These are phyloP conservation scores for Chenopodium quinoa DNA, from an alignment of 148 eudicot species.

Conservation along the genomic window DNA sequence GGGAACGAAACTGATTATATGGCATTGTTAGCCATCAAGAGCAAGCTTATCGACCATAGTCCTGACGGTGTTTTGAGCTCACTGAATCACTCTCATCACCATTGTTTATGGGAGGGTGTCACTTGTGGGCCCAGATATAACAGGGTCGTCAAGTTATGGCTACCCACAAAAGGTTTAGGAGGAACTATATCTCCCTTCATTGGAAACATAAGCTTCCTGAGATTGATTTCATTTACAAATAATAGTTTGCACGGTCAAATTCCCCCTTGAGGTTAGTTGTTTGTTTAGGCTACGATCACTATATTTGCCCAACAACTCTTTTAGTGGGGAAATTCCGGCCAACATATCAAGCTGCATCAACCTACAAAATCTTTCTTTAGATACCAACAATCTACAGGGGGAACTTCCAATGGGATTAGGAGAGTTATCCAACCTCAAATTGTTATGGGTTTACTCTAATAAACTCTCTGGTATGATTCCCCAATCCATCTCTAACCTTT, in stretches of 20 bases:
- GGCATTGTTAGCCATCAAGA: slow-evolving; percentile 44
- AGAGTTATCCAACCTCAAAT: slow-evolving; percentile 15
- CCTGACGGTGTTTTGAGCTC: slow-evolving; percentile 16
- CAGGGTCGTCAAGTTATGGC: slow-evolving; percentile 29
- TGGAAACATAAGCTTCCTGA: slow-evolving; percentile 45
- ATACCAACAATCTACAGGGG: slow-evolving; percentile 28
- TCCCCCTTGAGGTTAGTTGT: too few relatives aligned
- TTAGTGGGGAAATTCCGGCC: slow-evolving; percentile 34
- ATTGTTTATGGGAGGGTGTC: slow-evolving; percentile 48
- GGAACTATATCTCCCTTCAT: slow-evolving; percentile 42
- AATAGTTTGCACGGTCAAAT: slow-evolving; percentile 16
- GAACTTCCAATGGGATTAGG: slow-evolving; percentile 32
- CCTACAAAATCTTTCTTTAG: slow-evolving; percentile 12
- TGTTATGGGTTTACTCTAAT: not conserved
- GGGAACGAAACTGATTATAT: slow-evolving; percentile 11
- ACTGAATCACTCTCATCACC: slow-evolving; percentile 41
- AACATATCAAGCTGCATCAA: slow-evolving; percentile 33
- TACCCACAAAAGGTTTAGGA: slow-evolving; percentile 14
- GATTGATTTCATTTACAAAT: slow-evolving; percentile 8
- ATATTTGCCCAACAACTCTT: slow-evolving; percentile 20
- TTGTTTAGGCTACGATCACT: slow-evolving; percentile 12
- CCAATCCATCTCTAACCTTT: not conserved
- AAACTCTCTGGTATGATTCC: not conserved
- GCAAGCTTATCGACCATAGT: slow-evolving; percentile 10
- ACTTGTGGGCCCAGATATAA: slow-evolving; percentile 24